These are phyloP conservation scores for Podosphaera fusca DNA, from an alignment of 2,329 filamentous ascomycete species.

Conservation along the genomic window DNA sequence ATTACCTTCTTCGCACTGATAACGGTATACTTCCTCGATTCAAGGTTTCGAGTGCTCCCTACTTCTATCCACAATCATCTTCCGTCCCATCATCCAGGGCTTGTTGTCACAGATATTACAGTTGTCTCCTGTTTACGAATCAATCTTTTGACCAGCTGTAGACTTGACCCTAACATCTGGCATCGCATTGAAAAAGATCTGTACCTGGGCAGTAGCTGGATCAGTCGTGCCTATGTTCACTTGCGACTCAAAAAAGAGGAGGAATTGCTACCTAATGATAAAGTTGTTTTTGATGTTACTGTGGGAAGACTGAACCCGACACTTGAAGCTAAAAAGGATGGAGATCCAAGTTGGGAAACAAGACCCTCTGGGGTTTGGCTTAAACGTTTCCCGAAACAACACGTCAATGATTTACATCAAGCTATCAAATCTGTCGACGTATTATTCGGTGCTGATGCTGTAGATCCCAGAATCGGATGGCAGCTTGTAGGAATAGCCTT, in stretches of 20 bases:
- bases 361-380: conserved; percentile 47
- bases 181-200: conserved; percentile 49
- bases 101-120: conserved; percentile 47
- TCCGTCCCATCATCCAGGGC: conserved; percentile 42
- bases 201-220: conserved; percentile 39
- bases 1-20: conserved; percentile 26
- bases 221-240: conserved; percentile 42
- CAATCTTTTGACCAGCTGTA: conserved; percentile 35
- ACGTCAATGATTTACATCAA: conserved; percentile 21
- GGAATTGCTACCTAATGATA: conserved; percentile 36
- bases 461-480: conserved; percentile 77
- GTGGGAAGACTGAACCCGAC: conserved; percentile 37
- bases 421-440: conserved; percentile 47
- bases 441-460: conserved; percentile 50
- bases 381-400: conserved; percentile 20
- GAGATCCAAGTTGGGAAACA: conserved; percentile 39
- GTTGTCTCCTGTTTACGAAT: conserved; percentile 38
- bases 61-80: conserved; percentile 43
- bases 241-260: conserved; percentile 48
- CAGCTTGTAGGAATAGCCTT: conserved; percentile 51
- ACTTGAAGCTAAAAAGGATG: conserved; percentile 25
- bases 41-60: conserved; percentile 43
- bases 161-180: conserved; percentile 32
- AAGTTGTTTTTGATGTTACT: conserved; percentile 40
- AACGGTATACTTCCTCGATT: conserved; percentile 42